Conservation (phyloP, 352 stramenopile genomes). For the Globisporangium recalcitrans region DNA sequence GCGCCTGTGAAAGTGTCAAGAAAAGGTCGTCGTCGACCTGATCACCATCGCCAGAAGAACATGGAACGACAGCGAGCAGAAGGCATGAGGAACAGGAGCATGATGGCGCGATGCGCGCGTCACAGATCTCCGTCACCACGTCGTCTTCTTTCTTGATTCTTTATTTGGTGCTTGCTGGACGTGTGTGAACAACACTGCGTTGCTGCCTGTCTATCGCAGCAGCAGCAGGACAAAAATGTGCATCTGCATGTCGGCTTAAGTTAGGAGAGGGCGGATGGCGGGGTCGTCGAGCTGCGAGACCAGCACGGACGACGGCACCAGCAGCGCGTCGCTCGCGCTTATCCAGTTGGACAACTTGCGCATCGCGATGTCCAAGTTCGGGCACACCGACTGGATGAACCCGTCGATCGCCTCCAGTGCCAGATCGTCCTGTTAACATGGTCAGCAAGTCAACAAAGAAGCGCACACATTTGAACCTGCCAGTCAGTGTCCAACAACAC, state of each 20-base stretch:
- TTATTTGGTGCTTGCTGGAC: no score
- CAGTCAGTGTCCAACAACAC: neutral
- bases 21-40: neutral
- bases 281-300: slow-evolving; percentile 15
- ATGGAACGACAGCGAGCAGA: no score
- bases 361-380: slow-evolving; percentile 83
- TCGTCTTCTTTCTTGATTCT: no score
- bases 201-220: neutral
- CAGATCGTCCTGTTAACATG: slow-evolving; percentile 47
- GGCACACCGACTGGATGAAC: slow-evolving; percentile 87
- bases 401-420: slow-evolving; percentile 67
- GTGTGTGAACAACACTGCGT: neutral
- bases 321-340: slow-evolving; percentile 15
- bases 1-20: neutral
- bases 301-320: slow-evolving; percentile 17
- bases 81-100: no score
- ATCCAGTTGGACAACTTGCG: slow-evolving; percentile 73
- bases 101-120: neutral
- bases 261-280: slow-evolving; percentile 7
- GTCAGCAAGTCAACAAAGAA: slow-evolving; percentile 5
- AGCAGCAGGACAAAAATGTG: neutral
- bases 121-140: neutral
- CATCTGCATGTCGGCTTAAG: neutral
- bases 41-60: neutral
- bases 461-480: neutral